phyloP scores from a whole-genome alignment of 129 eudicot species.

The Flaveria brownii region DNA sequence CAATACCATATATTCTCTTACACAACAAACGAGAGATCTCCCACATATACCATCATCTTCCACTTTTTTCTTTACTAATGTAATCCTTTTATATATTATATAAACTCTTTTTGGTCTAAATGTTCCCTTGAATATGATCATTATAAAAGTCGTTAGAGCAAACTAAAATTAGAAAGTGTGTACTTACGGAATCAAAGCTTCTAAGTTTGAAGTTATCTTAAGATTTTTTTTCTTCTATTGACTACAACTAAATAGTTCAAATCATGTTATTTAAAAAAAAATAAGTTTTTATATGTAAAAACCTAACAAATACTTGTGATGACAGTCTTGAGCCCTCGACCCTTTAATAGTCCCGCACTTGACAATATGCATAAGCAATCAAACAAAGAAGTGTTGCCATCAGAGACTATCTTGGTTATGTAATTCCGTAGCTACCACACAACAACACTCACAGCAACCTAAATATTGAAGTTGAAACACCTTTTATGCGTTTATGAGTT shows the following conservation, averaged over 20 bases:
- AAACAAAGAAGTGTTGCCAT: not conserved
- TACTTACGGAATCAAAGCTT: too few species aligned
- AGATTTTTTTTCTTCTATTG: too few species aligned
- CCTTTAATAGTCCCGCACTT: too few species aligned
- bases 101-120: not conserved
- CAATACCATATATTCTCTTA: slow-evolving; percentile 39
- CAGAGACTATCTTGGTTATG: not conserved
- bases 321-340: too few species aligned
- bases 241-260: too few species aligned
- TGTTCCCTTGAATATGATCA: slow-evolving; percentile 6
- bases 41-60: slow-evolving; percentile 55
- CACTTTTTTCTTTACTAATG: slow-evolving; percentile 17
- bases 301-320: not conserved
- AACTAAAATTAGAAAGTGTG: too few species aligned
- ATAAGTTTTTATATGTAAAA: not conserved
- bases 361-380: not conserved
- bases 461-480: not conserved
- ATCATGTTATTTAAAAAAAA: not conserved
- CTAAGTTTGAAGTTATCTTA: too few species aligned
- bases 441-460: not conserved
- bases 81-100: slow-evolving; percentile 13
- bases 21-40: slow-evolving; percentile 61
- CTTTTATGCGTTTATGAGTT: not conserved
- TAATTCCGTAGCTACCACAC: not conserved
- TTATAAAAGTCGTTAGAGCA: not conserved